These are phyloP conservation scores for Blastobotrys robertii DNA, from an alignment of 805 yeast genomes.

Conservation along the genomic window DNA sequence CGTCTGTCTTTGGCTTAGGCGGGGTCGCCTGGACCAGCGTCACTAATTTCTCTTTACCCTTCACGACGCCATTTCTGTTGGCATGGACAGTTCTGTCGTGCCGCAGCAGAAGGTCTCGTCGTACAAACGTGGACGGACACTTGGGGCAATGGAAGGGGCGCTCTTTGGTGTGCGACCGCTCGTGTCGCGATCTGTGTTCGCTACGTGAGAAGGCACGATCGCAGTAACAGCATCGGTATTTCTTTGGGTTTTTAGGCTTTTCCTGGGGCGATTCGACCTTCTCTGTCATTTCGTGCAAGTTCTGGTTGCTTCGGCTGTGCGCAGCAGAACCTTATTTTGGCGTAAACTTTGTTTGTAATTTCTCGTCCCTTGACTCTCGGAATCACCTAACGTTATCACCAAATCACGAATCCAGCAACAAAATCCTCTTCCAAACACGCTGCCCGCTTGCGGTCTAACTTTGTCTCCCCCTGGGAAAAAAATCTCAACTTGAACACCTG, in stretches of 20 bases:
- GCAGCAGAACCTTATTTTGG: too few species aligned
- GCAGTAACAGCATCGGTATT: constrained; percentile 70
- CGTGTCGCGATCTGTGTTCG: constrained; percentile 71
- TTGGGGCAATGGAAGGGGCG: constrained; percentile 68
- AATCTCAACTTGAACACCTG: too few species aligned
- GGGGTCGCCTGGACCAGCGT: constrained; percentile 1
- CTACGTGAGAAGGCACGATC: constrained; percentile 72
- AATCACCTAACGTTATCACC: too few species aligned
- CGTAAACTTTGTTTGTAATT: too few species aligned
- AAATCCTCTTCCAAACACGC: too few species aligned
- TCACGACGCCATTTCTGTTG: constrained; percentile 3
- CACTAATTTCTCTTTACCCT: not conserved
- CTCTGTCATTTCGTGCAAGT: not conserved
- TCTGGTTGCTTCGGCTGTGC: constrained; percentile 1
- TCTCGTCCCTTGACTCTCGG: too few species aligned
- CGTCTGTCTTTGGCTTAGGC: constrained; percentile 1
- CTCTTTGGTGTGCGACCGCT: constrained; percentile 69
- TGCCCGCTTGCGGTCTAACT: too few species aligned
- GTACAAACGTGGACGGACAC: constrained; percentile 63
- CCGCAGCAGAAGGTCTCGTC: constrained; percentile 67
- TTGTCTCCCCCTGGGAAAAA: too few species aligned
- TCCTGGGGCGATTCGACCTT: not conserved
- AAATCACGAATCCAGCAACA: too few species aligned
- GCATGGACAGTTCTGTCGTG: constrained; percentile 72
- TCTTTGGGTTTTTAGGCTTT: constrained; percentile 30